phyloP scores from a whole-genome alignment of 129 eudicot species.

The Lactuca saligna region DNA sequence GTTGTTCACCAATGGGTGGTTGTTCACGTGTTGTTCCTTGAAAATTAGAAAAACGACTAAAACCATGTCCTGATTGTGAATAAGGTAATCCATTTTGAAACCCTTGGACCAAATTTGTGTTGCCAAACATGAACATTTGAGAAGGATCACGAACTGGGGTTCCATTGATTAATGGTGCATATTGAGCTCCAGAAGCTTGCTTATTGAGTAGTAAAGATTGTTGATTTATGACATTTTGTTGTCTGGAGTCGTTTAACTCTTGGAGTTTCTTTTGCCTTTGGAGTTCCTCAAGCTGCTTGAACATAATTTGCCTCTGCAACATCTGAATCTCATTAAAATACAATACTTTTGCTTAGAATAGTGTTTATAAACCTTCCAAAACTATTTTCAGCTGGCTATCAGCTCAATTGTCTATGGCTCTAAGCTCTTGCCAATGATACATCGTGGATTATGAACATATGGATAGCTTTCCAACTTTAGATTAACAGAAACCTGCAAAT shows the following conservation, averaged over 20 bases:
- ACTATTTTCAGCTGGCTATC: background rate
- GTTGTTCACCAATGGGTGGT: conserved; percentile 30
- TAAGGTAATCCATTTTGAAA: conserved; percentile 43
- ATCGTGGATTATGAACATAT: conserved; percentile 10
- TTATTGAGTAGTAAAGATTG: conserved; percentile 44
- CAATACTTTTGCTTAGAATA: conserved; percentile 33
- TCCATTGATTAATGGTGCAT: conserved; percentile 48
- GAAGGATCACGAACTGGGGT: conserved; percentile 51
- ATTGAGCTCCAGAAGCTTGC: conserved; percentile 44
- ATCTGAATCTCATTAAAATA: conserved; percentile 48
- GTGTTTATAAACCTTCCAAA: conserved; percentile 19
- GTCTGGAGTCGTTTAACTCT: conserved; percentile 46
- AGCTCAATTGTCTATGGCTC: background rate
- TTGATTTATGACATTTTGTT: conserved; percentile 56
- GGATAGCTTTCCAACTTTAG: conserved; percentile 21
- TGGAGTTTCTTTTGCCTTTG: conserved; percentile 77
- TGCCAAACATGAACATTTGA: conserved; percentile 55
- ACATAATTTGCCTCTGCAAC: conserved; percentile 82
- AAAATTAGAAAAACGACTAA: conserved; percentile 43
- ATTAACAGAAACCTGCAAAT: conserved; percentile 20
- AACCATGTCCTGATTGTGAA: conserved; percentile 52
- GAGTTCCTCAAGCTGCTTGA: conserved; percentile 74
- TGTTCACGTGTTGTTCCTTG: conserved; percentile 43
- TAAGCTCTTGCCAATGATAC: background rate
- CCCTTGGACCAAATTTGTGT: conserved; percentile 49